Conservation (phyloP, 371 early-diverging fungal species). For the Mucor lusitanicus region DNA sequence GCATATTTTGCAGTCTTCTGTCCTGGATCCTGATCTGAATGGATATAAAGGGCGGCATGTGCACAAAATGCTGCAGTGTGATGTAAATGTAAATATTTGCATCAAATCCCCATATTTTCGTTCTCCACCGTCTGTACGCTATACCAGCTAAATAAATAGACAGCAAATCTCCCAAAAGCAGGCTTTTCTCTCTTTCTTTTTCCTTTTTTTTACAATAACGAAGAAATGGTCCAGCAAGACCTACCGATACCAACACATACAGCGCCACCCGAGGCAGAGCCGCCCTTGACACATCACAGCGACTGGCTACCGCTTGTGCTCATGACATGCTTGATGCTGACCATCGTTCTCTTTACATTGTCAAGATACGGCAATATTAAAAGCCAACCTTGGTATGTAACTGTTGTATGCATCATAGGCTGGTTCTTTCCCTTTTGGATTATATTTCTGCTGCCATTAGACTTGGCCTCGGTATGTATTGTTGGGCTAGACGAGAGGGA, state of each 20-base stretch:
- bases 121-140: background rate
- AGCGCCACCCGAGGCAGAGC: background rate
- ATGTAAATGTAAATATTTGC: background rate
- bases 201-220: background rate
- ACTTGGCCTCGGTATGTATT: conserved; percentile 81
- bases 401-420: conserved; percentile 61
- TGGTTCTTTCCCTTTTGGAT: conserved; percentile 93
- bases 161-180: background rate
- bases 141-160: too few species aligned
- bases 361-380: conserved; percentile 75
- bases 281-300: conserved; percentile 8
- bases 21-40: background rate
- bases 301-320: conserved; percentile 56
- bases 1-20: too few species aligned
- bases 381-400: conserved; percentile 72
- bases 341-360: conserved; percentile 60
- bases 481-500: background rate
- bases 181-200: background rate
- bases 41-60: background rate
- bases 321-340: conserved; percentile 47
- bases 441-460: conserved; percentile 86
- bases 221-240: background rate
- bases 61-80: background rate
- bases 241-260: conserved; percentile 6
- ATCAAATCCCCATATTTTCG: background rate